A percentile compares a stretch with the other conserved stretches of the same genome.
Evolutionary conservation across 768 basidiomycete genomes (phyloP).

Genomic region (Phanerochaete carnosa): DNA sequence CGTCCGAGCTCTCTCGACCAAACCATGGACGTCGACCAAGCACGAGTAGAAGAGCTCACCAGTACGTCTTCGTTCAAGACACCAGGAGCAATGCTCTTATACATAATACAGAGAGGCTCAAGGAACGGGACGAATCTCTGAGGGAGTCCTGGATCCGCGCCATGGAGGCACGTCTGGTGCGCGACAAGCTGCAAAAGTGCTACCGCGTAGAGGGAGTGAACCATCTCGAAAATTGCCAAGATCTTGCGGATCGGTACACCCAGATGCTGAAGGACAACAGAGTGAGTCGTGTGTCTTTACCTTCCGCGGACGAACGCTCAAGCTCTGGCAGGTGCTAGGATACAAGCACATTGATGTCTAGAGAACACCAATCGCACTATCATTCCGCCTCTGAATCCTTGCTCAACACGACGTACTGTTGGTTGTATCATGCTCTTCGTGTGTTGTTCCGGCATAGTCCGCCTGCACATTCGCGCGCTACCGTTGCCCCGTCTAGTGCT

Average conservation of each 20-base stretch:
- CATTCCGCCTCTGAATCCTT: neutral
- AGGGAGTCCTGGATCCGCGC: slow-evolving; percentile 93
- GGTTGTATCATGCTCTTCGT: neutral
- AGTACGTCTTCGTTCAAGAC: slow-evolving; percentile 28
- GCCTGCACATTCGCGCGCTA: neutral
- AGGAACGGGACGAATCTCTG: slow-evolving; percentile 70
- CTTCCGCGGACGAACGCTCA: neutral
- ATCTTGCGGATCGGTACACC: slow-evolving; percentile 80
- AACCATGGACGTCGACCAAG: slow-evolving; percentile 40
- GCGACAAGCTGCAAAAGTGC: slow-evolving; percentile 86
- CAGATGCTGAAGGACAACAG: slow-evolving; percentile 75
- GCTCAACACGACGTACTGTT: neutral
- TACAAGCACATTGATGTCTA: slow-evolving; percentile 75
- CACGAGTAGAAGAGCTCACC: slow-evolving; percentile 46
- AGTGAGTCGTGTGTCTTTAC: slow-evolving; percentile 45
- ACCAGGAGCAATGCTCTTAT: neutral
- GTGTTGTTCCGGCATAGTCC: neutral
- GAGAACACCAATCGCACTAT: neutral
- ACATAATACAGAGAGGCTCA: slow-evolving; percentile 49
- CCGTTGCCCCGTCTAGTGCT: too few species aligned
- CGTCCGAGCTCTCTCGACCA: slow-evolving; percentile 15
- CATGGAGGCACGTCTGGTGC: slow-evolving; percentile 89
- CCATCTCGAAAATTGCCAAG: slow-evolving; percentile 84
- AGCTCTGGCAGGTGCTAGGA: slow-evolving; percentile 65
- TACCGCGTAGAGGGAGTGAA: slow-evolving; percentile 90